phyloP scores from a whole-genome alignment of 257 asterid species.

The Solanum lycopersicoides region DNA sequence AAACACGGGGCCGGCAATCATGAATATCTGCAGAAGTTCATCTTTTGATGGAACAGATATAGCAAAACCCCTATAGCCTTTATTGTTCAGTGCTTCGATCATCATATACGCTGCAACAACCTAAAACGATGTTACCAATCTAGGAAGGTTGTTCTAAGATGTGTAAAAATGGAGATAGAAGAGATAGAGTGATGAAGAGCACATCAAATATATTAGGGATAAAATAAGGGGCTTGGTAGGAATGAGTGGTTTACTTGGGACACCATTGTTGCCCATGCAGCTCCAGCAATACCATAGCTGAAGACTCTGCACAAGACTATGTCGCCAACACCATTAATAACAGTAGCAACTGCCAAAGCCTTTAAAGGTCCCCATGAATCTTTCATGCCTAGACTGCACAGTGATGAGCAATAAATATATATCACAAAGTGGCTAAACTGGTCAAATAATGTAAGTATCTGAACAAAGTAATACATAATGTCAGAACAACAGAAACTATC shows the following conservation, averaged over 20 bases:
- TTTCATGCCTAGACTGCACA: conserved; percentile 89
- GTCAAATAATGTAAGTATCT: background rate
- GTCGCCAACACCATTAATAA: conserved; percentile 76
- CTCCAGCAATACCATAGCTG: conserved; percentile 94
- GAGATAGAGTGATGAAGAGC: background rate
- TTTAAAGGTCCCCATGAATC: conserved; percentile 98
- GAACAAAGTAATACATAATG: background rate
- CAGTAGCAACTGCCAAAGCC: conserved; percentile 84
- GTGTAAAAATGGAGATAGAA: background rate
- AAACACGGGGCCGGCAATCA: conserved; percentile 88
- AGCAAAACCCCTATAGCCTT: conserved; percentile 83
- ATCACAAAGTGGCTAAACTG: background rate
- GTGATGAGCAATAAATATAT: background rate
- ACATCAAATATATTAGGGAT: background rate
- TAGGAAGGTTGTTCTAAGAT: background rate
- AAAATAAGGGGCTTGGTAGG: background rate
- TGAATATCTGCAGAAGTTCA: conserved; percentile 65
- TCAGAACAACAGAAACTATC: background rate
- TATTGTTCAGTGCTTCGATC: conserved; percentile 60
- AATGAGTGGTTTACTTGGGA: conserved; percentile 52
- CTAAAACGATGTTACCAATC: conserved; percentile 21
- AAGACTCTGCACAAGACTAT: conserved; percentile 71
- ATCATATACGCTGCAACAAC: conserved; percentile 93
- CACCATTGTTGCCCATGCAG: conserved; percentile 99
- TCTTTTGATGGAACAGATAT: conserved; percentile 62